Evolutionary conservation across 2,329 filamentous ascomycete genomes (phyloP).

Genomic region (Nemania diffusa): DNA sequence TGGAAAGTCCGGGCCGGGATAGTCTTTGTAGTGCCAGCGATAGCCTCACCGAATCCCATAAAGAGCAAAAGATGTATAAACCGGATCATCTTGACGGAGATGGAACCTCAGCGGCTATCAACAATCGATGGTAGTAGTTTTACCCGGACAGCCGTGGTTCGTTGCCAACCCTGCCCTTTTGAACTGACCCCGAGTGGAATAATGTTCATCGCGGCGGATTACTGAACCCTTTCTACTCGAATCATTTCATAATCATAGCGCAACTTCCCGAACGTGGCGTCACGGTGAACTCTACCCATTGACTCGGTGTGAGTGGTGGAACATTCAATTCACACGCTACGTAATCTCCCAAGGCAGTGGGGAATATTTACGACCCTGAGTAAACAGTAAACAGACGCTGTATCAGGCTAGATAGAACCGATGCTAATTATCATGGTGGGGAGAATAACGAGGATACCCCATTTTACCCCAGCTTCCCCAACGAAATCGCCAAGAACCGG

Average conservation of each 20-base stretch:
- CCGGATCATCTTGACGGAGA: slow-evolving; percentile 20
- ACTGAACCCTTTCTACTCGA: neutral
- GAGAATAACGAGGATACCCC: slow-evolving; percentile 6
- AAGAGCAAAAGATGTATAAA: slow-evolving; percentile 21
- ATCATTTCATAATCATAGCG: neutral
- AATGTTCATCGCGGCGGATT: neutral
- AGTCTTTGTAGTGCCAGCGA: slow-evolving; percentile 5
- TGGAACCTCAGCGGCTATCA: neutral
- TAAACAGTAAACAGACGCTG: neutral
- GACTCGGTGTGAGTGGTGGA: slow-evolving; percentile 36
- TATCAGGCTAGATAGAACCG: slow-evolving; percentile 7
- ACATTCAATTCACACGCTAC: slow-evolving; percentile 20
- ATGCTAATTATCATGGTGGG: slow-evolving; percentile 12
- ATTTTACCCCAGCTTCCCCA: slow-evolving; percentile 35
- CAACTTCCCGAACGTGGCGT: neutral
- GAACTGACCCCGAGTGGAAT: neutral
- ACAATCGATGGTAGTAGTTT: neutral
- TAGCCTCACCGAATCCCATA: slow-evolving; percentile 6
- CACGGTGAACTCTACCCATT: neutral
- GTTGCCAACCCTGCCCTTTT: neutral
- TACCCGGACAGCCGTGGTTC: neutral
- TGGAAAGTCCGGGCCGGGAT: slow-evolving; percentile 46
- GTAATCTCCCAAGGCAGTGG: slow-evolving; percentile 2
- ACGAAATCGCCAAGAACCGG: neutral
- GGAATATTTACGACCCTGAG: neutral